These are phyloP conservation scores for Penicillium digitatum DNA, from an alignment of 2,329 filamentous ascomycete species.

Conservation along the genomic window DNA sequence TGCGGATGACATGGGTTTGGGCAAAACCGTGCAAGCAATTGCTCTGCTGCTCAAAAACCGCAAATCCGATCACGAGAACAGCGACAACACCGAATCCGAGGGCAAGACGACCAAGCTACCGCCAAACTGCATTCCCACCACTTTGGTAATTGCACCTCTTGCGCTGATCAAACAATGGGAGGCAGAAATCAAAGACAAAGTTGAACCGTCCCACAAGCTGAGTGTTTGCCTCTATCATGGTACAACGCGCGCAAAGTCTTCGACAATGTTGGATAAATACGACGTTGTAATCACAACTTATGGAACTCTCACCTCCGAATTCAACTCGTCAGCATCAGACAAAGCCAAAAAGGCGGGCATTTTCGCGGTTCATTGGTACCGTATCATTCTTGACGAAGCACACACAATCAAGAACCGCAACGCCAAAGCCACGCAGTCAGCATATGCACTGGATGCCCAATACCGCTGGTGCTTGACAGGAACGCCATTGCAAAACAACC, in stretches of 20 bases:
- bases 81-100: slow-evolving; percentile 33
- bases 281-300: slow-evolving; percentile 98
- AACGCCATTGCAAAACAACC: slow-evolving; percentile 96
- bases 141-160: slow-evolving; percentile 85
- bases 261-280: slow-evolving; percentile 72
- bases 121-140: slow-evolving; percentile 67
- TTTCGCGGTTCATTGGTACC: slow-evolving; percentile 91
- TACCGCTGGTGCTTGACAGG: slow-evolving; percentile 96
- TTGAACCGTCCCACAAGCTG: slow-evolving; percentile 64
- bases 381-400: slow-evolving; percentile 91
- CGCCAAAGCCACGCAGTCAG: slow-evolving; percentile 90
- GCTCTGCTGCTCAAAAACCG: slow-evolving; percentile 80
- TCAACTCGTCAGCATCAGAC: slow-evolving; percentile 59
- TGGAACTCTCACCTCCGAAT: slow-evolving; percentile 89
- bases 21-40: slow-evolving; percentile 93
- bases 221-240: slow-evolving; percentile 90
- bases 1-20: slow-evolving; percentile 91
- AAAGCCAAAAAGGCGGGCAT: slow-evolving; percentile 70
- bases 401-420: slow-evolving; percentile 99
- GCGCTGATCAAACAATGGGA: slow-evolving; percentile 98
- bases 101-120: slow-evolving; percentile 60
- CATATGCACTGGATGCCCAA: slow-evolving; percentile 75
- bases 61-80: slow-evolving; percentile 54
- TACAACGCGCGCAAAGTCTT: slow-evolving; percentile 73
- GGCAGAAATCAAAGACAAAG: slow-evolving; percentile 79